Conservation (phyloP, 1,139 yeast genomes). For the Ogataea hybrid region DNA sequence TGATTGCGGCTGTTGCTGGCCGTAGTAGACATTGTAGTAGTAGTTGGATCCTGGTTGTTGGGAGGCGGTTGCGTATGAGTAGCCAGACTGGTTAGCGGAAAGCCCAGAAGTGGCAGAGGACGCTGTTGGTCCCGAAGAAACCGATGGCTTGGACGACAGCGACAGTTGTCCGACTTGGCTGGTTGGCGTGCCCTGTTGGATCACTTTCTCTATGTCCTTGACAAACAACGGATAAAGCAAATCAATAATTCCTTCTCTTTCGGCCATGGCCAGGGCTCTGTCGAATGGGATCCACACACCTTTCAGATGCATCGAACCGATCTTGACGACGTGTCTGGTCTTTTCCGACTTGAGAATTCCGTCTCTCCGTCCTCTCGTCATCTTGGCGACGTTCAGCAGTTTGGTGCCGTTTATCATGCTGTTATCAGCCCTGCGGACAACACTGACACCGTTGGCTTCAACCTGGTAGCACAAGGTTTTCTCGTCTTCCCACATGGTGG, state of each 20-base stretch:
- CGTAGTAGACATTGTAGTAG: constrained; percentile 15
- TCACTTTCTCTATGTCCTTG: constrained; percentile 63
- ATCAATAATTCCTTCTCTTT: constrained; percentile 84
- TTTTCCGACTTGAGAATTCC: constrained; percentile 90
- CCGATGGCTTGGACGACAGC: constrained; percentile 18
- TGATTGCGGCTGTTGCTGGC: constrained; percentile 15
- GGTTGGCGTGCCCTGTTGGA: constrained; percentile 35
- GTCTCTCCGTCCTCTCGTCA: constrained; percentile 96
- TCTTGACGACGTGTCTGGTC: constrained; percentile 87
- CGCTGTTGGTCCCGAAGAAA: constrained; percentile 7
- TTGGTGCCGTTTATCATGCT: constrained; percentile 97
- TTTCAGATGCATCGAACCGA: constrained; percentile 95
- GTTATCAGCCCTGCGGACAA: constrained; percentile 88
- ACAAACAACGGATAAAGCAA: constrained; percentile 85
- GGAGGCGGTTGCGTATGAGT: constrained; percentile 14
- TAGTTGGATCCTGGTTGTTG: constrained; percentile 15
- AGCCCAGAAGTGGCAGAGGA: constrained; percentile 13
- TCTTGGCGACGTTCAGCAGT: constrained; percentile 84
- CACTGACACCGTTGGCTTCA: constrained; percentile 87
- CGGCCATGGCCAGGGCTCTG: constrained; percentile 88
- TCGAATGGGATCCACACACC: constrained; percentile 99
- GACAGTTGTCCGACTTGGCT: constrained; percentile 31
- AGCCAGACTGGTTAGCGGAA: constrained; percentile 10
- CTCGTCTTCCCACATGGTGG: constrained; percentile 98
- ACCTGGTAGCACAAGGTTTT: constrained; percentile 93